Conservation (phyloP, 257 asterid species). For the Cinchona pubescens region DNA sequence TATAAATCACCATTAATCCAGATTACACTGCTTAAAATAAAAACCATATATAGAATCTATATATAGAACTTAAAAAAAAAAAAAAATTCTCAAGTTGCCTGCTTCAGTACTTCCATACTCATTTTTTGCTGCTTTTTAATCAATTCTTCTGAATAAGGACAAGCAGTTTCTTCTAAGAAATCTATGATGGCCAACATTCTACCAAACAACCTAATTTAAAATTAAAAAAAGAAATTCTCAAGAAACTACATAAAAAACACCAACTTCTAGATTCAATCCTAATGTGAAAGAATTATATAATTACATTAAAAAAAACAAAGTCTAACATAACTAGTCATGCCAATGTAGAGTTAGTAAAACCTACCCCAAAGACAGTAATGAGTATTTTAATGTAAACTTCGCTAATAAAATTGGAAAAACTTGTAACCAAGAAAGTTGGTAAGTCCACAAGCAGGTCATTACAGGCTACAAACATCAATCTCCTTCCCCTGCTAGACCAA, state of each 20-base stretch:
- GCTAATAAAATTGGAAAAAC: neutral
- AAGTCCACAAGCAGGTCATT: neutral
- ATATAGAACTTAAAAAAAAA: too few relatives aligned
- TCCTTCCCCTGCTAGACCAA: neutral
- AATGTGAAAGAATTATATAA: neutral
- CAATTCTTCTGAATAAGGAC: neutral
- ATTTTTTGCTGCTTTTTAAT: neutral
- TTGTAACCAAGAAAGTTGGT: neutral
- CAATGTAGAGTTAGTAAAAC: neutral
- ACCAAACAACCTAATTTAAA: neutral
- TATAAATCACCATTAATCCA: neutral
- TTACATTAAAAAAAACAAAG: too few relatives aligned
- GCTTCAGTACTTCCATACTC: neutral
- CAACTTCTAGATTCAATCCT: neutral
- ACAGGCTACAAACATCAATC: neutral
- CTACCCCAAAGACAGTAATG: neutral
- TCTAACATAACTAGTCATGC: slow-evolving; percentile 2
- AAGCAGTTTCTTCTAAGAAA: neutral
- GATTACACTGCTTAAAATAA: neutral
- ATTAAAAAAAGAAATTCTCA: neutral
- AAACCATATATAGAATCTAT: neutral
- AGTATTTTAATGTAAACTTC: neutral
- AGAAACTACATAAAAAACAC: neutral
- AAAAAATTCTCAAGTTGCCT: too few relatives aligned
- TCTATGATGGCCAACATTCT: neutral